Evolutionary conservation across 257 asterid species (phyloP), one percentile per base, ranked within the genome.

Genomic region (Buddleja alternifolia): DNA sequence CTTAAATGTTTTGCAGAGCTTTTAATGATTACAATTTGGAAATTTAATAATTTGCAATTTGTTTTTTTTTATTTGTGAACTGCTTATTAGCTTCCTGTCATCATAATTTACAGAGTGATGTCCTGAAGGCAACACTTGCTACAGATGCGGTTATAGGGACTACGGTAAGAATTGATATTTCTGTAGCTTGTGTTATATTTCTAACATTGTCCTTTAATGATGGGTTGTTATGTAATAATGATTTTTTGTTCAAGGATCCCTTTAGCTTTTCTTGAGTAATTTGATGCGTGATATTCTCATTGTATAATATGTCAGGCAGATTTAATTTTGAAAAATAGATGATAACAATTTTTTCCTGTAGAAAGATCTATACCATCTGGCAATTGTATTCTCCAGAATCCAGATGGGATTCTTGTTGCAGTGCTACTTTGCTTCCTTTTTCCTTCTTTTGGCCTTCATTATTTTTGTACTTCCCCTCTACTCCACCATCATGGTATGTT

Each of bases 81-180:
- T 55, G 47, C 45, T 63, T 50, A 41, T 8, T 36, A 50, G 39
- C 67, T 34, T 73, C 48, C 36, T 65, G 41, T 60, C 57, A 60
- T 72, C 45, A 19, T 46, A 56, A 59, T 74, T 51, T 73, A 53
- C 86, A 93, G 99, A 40, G 67, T 69, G 89, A 90, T 77, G 92
- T 87, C 66, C 86, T 93, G 83, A 93, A 93, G 86, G 96, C 97
- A 66, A 90, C 99, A 46, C 96, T 93, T 42, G 97, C 77, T 69
- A 90, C 96, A 52, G 97, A 93, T 84, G 97, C 97, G 10, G 82
- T 90, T 57, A 88, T 93, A 73, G 99, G 97, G 65, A 51, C 84
- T 69, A 87, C 85, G 36, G 98, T 93, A 74, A 82, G 90, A 5
- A 52, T 63, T 69, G 51, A 20, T 73, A 61, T 56, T 42, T 52